Percentiles rank a stretch among this genome's conserved stretches.
phyloP scores from a whole-genome alignment of 345 rosid species.

The Punica granatum region DNA sequence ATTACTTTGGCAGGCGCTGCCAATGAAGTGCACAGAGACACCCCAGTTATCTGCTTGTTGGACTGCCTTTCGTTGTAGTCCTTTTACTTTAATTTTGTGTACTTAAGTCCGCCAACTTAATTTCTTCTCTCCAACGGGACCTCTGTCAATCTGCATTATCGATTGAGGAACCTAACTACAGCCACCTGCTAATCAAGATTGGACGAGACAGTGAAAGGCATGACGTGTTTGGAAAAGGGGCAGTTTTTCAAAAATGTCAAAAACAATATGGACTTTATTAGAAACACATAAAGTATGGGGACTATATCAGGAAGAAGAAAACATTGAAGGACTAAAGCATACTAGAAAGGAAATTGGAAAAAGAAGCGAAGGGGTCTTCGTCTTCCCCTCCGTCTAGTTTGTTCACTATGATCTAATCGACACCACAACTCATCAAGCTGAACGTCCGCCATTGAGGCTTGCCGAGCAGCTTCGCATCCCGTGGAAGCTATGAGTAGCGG shows the following conservation, averaged over 20 bases:
- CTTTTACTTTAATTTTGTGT: not conserved
- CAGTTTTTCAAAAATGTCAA: too few relatives aligned
- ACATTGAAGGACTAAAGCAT: not conserved
- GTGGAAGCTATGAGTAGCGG: constrained; percentile 13
- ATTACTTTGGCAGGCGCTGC: too few relatives aligned
- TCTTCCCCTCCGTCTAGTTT: not conserved
- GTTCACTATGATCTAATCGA: not conserved
- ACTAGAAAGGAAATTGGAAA: not conserved
- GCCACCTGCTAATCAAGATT: too few relatives aligned
- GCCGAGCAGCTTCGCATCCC: not conserved
- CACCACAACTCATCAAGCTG: not conserved
- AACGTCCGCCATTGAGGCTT: not conserved
- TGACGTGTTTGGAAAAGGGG: too few relatives aligned
- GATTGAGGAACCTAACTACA: too few relatives aligned
- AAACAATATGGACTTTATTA: too few relatives aligned
- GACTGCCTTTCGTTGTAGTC: not conserved
- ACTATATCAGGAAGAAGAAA: not conserved
- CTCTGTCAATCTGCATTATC: too few relatives aligned
- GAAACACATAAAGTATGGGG: not conserved
- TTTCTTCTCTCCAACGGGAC: too few relatives aligned
- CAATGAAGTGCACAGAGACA: too few relatives aligned
- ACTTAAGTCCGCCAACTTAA: not conserved
- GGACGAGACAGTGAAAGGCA: too few relatives aligned
- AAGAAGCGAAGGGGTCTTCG: not conserved
- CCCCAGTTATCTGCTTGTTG: too few relatives aligned